phyloP scores from a whole-genome alignment of 257 asterid species.

The Fraxinus cuspidata region DNA sequence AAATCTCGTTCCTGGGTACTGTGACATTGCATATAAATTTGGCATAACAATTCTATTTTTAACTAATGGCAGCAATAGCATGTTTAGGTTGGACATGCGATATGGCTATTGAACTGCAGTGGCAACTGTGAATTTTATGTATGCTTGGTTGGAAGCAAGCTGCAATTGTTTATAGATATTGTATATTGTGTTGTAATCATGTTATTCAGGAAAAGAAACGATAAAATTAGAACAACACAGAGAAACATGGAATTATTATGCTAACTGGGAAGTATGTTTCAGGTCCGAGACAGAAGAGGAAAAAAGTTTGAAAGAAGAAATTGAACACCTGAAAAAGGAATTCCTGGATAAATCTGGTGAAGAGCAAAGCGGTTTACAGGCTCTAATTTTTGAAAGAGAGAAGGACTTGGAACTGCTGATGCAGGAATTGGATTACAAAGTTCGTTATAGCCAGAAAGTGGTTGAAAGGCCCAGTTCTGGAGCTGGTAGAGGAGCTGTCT shows the following conservation, averaged over 20 bases:
- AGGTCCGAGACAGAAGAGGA: conserved; percentile 90
- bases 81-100: neutral
- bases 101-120: neutral
- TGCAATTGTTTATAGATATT: neutral
- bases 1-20: neutral
- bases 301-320: conserved; percentile 76
- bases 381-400: conserved; percentile 60
- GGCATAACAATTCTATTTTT: neutral
- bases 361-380: conserved; percentile 42
- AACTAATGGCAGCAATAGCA: neutral
- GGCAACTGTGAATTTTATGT: neutral
- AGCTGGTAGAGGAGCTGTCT: conserved; percentile 50
- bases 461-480: conserved; percentile 81
- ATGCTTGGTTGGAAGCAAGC: neutral
- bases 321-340: conserved; percentile 63
- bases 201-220: neutral
- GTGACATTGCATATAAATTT: neutral
- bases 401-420: conserved; percentile 63
- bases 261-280: conserved; percentile 28
- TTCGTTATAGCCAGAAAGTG: conserved; percentile 70
- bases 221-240: neutral
- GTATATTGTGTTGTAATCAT: neutral
- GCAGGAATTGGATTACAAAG: conserved; percentile 77
- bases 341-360: conserved; percentile 48
- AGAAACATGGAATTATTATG: neutral